Conservation (phyloP, 2,329 filamentous ascomycete genomes). For the Diaporthe longicolla region DNA sequence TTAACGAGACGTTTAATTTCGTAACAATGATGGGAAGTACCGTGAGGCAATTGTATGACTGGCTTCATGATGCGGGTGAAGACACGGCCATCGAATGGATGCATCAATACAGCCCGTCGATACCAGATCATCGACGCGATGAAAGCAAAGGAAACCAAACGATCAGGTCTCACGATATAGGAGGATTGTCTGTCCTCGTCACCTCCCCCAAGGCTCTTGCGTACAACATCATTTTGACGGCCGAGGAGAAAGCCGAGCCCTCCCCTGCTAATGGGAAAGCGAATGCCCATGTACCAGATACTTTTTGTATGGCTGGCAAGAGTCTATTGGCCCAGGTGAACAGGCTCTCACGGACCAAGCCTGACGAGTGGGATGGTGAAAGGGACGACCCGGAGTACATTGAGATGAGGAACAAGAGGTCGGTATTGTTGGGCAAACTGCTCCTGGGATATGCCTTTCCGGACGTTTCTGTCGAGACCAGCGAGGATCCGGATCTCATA, state of each 20-base stretch:
- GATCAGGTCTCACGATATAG: neutral
- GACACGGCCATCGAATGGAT: neutral
- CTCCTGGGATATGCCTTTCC: neutral
- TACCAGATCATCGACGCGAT: too few species aligned
- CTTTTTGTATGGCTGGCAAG: neutral
- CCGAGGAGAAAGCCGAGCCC: too few species aligned
- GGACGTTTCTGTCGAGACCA: too few species aligned
- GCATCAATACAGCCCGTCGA: too few species aligned
- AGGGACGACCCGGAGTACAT: neutral
- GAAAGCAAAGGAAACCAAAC: neutral
- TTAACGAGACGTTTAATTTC: too few species aligned
- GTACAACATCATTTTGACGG: neutral
- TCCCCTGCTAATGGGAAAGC: too few species aligned
- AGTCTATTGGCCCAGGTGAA: neutral
- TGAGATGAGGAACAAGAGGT: too few species aligned
- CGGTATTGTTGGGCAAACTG: neutral
- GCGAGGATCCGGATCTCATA: neutral
- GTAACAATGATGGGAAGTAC: rapidly evolving
- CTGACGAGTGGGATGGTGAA: neutral
- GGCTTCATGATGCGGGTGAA: neutral
- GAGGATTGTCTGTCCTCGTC: neutral
- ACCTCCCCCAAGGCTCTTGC: neutral
- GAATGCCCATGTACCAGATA: too few species aligned
- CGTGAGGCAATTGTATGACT: neutral
- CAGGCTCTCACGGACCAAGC: neutral